Evolutionary conservation across 345 rosid species (phyloP).

Genomic region (Lepidium africanum): DNA sequence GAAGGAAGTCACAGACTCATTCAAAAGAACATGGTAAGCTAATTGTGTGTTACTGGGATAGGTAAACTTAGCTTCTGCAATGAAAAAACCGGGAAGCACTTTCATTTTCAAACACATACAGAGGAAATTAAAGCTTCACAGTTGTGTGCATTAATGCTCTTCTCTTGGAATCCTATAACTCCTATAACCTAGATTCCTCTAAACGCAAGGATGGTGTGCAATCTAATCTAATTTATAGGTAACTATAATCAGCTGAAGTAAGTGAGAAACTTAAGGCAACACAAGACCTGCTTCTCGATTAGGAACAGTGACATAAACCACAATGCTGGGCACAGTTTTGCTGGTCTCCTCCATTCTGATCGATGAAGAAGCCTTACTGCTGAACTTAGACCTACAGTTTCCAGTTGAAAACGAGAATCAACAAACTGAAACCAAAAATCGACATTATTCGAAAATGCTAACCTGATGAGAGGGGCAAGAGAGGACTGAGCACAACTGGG

Average conservation of each 20-base stretch:
- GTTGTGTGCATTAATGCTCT: not conserved
- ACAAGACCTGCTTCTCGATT: slow-evolving; percentile 70
- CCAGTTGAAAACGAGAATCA: not conserved
- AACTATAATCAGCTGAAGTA: not conserved
- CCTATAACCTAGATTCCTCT: not conserved
- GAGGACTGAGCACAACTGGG: slow-evolving; percentile 52
- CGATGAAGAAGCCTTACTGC: slow-evolving; percentile 28
- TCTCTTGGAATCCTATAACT: not conserved
- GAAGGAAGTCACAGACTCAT: not conserved
- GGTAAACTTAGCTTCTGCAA: not conserved
- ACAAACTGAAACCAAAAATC: not conserved
- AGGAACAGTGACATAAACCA: slow-evolving; percentile 86
- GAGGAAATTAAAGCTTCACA: not conserved
- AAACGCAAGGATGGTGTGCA: not conserved
- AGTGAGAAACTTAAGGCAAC: not conserved
- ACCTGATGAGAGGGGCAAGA: slow-evolving; percentile 47
- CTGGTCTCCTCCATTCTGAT: slow-evolving; percentile 58
- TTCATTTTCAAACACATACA: not conserved
- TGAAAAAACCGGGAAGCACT: not conserved
- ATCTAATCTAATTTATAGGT: not conserved
- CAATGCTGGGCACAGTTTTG: slow-evolving; percentile 64
- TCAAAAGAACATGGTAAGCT: not conserved
- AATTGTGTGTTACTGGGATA: no score
- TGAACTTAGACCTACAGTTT: slow-evolving; percentile 43
- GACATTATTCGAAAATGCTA: not conserved